A percentile compares a stretch with the other conserved stretches of the same genome.
phyloP scores from a whole-genome alignment of 805 yeast genomes.

The Ogataea trehaloabstinens region DNA sequence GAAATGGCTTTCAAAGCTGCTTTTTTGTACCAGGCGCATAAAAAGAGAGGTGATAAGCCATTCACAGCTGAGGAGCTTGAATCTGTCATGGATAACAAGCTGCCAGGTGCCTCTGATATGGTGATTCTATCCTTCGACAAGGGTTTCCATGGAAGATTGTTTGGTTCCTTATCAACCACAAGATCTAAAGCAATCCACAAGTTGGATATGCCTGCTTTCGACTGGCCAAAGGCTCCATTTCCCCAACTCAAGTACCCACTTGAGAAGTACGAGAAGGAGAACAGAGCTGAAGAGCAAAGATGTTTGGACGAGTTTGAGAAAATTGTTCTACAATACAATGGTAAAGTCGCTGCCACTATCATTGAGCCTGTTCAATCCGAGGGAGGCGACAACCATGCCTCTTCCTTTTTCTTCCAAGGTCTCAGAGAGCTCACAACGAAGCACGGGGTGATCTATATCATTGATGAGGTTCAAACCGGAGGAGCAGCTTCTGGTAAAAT shows the following conservation, averaged over 20 bases:
- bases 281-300: constrained; percentile 45
- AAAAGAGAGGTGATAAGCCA: constrained; percentile 46
- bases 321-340: constrained; percentile 37
- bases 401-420: constrained; percentile 58
- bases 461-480: constrained; percentile 75
- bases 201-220: constrained; percentile 57
- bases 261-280: constrained; percentile 56
- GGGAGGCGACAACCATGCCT: constrained; percentile 76
- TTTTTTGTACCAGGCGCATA: constrained; percentile 54
- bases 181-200: constrained; percentile 57
- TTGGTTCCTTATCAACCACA: constrained; percentile 55
- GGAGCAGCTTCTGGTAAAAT: constrained; percentile 71
- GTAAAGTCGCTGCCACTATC: constrained; percentile 50
- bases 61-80: constrained; percentile 45
- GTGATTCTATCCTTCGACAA: constrained; percentile 52
- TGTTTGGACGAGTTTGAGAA: constrained; percentile 45
- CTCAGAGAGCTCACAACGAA: constrained; percentile 58
- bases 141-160: constrained; percentile 57
- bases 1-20: constrained; percentile 73
- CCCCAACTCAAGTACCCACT: constrained; percentile 85
- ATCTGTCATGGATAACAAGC: constrained; percentile 48
- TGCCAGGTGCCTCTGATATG: constrained; percentile 54
- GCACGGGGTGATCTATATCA: constrained; percentile 56
- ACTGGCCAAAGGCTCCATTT: constrained; percentile 62
- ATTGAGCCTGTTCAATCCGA: constrained; percentile 68